Evolutionary conservation across 2,329 filamentous ascomycete genomes (phyloP).

Genomic region (Botrytis byssoidea): DNA sequence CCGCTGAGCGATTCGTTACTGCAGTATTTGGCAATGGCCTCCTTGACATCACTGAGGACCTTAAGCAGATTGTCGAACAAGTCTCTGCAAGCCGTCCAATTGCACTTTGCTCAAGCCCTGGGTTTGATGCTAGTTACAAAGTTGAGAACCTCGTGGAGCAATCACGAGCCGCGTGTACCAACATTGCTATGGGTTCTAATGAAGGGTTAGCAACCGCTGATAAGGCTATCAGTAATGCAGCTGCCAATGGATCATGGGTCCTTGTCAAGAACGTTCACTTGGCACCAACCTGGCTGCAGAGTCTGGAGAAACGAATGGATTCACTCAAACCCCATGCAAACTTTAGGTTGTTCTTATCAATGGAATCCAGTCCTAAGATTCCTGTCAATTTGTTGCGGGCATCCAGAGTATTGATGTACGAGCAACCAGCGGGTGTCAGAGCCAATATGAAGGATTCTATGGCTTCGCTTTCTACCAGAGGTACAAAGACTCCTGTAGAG

Average conservation of each 20-base stretch:
- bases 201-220: conserved; percentile 90
- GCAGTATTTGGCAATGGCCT: conserved; percentile 81
- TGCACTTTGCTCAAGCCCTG: conserved; percentile 88
- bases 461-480: conserved; percentile 73
- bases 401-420: conserved; percentile 93
- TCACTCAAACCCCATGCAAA: conserved; percentile 89
- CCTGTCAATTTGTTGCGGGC: conserved; percentile 93
- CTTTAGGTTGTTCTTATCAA: conserved; percentile 94
- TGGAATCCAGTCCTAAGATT: conserved; percentile 96
- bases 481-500: conserved; percentile 82
- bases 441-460: conserved; percentile 99
- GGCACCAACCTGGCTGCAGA: conserved; percentile 93
- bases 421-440: conserved; percentile 92
- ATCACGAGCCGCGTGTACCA: conserved; percentile 78
- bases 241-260: conserved; percentile 91
- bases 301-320: conserved; percentile 93
- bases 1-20: conserved; percentile 85
- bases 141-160: conserved; percentile 92
- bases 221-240: conserved; percentile 90
- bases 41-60: conserved; percentile 80
- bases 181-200: conserved; percentile 98
- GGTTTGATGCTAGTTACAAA: conserved; percentile 99
- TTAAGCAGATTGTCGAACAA: conserved; percentile 80
- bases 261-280: conserved; percentile 98
- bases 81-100: conserved; percentile 83